Conservation (phyloP, 2,329 filamentous ascomycete genomes). For the Exutisphaerella laricina region DNA sequence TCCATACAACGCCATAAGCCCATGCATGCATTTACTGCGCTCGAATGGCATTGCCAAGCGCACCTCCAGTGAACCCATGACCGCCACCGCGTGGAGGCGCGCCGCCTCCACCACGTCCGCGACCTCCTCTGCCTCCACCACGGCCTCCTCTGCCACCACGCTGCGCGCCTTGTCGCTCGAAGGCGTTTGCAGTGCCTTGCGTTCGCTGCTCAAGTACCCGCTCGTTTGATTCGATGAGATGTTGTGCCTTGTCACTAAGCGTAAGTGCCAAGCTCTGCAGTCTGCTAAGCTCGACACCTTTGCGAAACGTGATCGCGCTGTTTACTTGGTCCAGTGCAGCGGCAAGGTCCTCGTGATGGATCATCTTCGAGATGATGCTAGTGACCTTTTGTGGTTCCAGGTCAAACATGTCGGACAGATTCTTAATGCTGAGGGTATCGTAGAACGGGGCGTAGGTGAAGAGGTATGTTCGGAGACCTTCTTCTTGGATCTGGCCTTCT, state of each 20-base stretch:
- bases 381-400: conserved; percentile 83
- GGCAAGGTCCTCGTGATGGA: conserved; percentile 95
- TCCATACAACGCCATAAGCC: conserved; percentile 12
- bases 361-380: conserved; percentile 98
- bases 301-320: conserved; percentile 95
- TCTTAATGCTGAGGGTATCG: conserved; percentile 84
- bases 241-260: conserved; percentile 91
- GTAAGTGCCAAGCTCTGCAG: conserved; percentile 93
- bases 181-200: conserved; percentile 89
- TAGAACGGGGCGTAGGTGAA: conserved; percentile 99
- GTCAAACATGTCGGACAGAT: conserved; percentile 91
- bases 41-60: conserved; percentile 57
- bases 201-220: conserved; percentile 95
- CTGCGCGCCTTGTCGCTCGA: conserved; percentile 83
- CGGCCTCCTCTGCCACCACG: conserved; percentile 63
- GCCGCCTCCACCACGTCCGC: conserved; percentile 49
- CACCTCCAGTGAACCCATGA: conserved; percentile 76
- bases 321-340: conserved; percentile 98
- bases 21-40: conserved; percentile 34
- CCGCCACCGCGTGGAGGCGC: conserved; percentile 67
- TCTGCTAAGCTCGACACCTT: conserved; percentile 95
- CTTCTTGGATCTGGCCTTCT: conserved; percentile 95
- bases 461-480: conserved; percentile 94
- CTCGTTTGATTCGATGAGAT: conserved; percentile 95
- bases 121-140: conserved; percentile 53